Conservation (phyloP, 1,284 basidiomycete species). For the Leccinum subrobustum region DNA sequence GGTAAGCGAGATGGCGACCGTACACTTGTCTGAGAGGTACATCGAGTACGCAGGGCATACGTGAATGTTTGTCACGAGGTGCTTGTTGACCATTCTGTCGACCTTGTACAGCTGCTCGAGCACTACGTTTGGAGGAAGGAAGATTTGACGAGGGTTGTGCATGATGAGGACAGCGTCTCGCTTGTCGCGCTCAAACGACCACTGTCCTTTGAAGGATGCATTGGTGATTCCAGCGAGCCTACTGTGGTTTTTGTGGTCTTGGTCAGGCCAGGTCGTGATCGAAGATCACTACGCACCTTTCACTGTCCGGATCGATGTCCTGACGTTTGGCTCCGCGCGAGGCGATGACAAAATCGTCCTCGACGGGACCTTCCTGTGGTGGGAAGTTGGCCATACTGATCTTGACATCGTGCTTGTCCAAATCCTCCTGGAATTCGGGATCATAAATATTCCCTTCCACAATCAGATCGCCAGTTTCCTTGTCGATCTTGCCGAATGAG, state of each 20-base stretch:
- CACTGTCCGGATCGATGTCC: slow-evolving; percentile 4
- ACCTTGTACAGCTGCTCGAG: slow-evolving; percentile 24
- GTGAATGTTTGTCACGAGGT: slow-evolving; percentile 21
- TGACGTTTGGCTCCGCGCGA: slow-evolving; percentile 12
- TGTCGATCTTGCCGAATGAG: slow-evolving; percentile 25
- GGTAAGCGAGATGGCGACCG: background rate
- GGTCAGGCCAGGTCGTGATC: background rate
- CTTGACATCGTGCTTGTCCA: slow-evolving; percentile 12
- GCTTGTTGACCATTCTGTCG: slow-evolving; percentile 17
- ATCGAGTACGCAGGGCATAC: slow-evolving; percentile 25
- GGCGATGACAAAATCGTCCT: slow-evolving; percentile 24
- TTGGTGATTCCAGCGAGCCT: slow-evolving; percentile 5
- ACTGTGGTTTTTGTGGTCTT: slow-evolving; percentile 1
- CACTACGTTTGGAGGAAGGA: slow-evolving; percentile 14
- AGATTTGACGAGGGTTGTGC: slow-evolving; percentile 23
- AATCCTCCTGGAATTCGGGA: slow-evolving; percentile 19
- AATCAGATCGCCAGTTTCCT: slow-evolving; percentile 19
- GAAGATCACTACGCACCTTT: slow-evolving; percentile 10
- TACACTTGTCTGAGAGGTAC: slow-evolving; percentile 32
- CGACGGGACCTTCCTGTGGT: slow-evolving; percentile 16
- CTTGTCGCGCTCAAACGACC: slow-evolving; percentile 20
- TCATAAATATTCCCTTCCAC: slow-evolving; percentile 32
- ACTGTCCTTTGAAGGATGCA: slow-evolving; percentile 18
- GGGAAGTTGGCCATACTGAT: slow-evolving; percentile 20
- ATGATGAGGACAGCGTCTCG: slow-evolving; percentile 22